Evolutionary conservation across 352 stramenopile genomes (phyloP).

Genomic region (Stephanocyclus meneghinianus): DNA sequence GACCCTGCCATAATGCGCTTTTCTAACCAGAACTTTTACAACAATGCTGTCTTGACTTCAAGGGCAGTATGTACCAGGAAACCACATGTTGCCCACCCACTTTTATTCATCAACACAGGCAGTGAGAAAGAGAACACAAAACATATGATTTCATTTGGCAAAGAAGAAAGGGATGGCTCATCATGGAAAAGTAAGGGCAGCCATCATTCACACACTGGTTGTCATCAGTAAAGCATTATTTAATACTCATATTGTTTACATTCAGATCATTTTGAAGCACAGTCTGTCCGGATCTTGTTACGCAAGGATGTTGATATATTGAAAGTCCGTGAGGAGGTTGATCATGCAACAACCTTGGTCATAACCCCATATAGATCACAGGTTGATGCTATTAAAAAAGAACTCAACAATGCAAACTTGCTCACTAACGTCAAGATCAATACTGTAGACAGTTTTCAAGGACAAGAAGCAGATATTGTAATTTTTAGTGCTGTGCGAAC

Average conservation of each 20-base stretch:
- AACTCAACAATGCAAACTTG: constrained; percentile 17
- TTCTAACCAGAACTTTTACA: constrained; percentile 55
- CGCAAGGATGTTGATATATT: constrained; percentile 31
- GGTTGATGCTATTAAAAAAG: constrained; percentile 27
- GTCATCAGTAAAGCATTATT: constrained; percentile 15
- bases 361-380: constrained; percentile 49
- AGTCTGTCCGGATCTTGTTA: constrained; percentile 23
- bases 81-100: constrained; percentile 16
- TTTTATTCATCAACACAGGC: constrained; percentile 37
- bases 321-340: neutral
- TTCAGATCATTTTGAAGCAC: constrained; percentile 26
- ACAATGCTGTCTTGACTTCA: constrained; percentile 13
- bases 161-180: constrained; percentile 21
- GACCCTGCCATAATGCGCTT: constrained; percentile 49
- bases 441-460: constrained; percentile 46
- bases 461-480: constrained; percentile 51
- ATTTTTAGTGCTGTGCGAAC: constrained; percentile 45
- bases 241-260: neutral
- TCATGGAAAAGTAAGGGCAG: constrained; percentile 21
- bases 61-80: constrained; percentile 16
- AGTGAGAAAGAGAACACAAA: neutral
- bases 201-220: constrained; percentile 1
- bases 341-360: constrained; percentile 35
- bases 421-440: constrained; percentile 18
- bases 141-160: neutral